Percentiles rank a stretch among this genome's conserved stretches.
phyloP scores from a whole-genome alignment of 768 basidiomycete species.

The Phylloporus arenicola region DNA sequence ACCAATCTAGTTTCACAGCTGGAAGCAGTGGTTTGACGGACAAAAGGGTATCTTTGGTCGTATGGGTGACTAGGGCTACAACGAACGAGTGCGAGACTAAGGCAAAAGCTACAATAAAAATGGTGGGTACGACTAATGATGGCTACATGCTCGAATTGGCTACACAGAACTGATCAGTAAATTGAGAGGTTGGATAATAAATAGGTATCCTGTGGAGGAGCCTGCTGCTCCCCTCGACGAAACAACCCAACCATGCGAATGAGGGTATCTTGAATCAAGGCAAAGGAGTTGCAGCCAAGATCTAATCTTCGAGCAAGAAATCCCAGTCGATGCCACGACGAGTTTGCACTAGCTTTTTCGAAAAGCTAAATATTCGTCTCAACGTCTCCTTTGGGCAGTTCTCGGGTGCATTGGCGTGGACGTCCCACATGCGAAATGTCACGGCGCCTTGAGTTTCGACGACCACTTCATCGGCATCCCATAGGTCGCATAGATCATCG shows the following conservation, averaged over 20 bases:
- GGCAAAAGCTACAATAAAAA: constrained; percentile 20
- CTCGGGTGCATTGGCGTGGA: constrained; percentile 60
- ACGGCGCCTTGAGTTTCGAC: constrained; percentile 57
- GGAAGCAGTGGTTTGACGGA: background rate
- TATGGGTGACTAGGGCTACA: constrained; percentile 22
- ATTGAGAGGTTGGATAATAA: constrained; percentile 11
- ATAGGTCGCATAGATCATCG: constrained; percentile 30
- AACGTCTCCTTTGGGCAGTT: constrained; percentile 54
- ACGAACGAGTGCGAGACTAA: constrained; percentile 7
- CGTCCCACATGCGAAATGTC: constrained; percentile 77
- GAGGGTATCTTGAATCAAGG: constrained; percentile 14
- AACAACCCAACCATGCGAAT: constrained; percentile 3
- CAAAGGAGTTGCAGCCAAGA: background rate
- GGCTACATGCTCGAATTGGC: constrained; percentile 25
- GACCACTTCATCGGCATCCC: constrained; percentile 56
- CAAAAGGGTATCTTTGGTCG: constrained; percentile 1
- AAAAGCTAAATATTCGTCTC: constrained; percentile 58
- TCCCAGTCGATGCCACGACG: constrained; percentile 62
- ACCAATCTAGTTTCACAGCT: too few relatives aligned
- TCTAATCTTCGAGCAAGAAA: constrained; percentile 66
- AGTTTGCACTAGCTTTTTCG: constrained; percentile 46
- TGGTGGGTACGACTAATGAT: constrained; percentile 7
- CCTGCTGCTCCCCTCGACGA: constrained; percentile 8
- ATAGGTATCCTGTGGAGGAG: constrained; percentile 13
- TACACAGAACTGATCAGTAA: constrained; percentile 19